A percentile compares a stretch with the other conserved stretches of the same genome.
phyloP scores from a whole-genome alignment of 2,329 filamentous ascomycete species.

The Claviceps quebecensis region DNA sequence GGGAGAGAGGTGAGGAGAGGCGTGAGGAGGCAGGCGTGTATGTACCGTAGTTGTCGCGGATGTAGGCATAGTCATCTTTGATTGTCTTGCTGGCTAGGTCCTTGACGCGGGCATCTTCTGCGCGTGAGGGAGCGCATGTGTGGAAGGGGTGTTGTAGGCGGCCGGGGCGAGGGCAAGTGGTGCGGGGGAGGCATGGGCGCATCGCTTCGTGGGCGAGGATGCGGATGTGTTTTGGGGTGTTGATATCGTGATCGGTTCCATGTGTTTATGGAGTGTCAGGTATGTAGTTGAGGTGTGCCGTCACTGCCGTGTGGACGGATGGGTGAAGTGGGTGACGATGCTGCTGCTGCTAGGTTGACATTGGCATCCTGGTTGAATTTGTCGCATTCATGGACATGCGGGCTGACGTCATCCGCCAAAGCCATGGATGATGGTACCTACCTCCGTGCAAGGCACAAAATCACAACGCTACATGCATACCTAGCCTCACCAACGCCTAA shows the following conservation, averaged over 20 bases:
- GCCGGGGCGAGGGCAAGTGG: neutral
- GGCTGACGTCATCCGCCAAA: neutral
- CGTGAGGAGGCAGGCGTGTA: neutral
- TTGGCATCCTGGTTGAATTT: neutral
- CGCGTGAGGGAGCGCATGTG: neutral
- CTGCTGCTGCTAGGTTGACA: neutral
- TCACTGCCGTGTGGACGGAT: neutral
- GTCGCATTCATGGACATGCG: neutral
- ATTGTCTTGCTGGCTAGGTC: constrained; percentile 17
- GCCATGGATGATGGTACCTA: neutral
- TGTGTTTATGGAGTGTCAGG: too few relatives aligned
- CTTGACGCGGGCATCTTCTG: constrained; percentile 3
- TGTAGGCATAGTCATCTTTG: constrained; percentile 30
- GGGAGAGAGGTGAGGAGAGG: neutral
- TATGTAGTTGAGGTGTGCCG: too few relatives aligned
- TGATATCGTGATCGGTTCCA: too few relatives aligned
- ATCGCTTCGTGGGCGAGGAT: neutral
- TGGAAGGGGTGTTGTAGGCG: neutral
- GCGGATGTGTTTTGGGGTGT: too few relatives aligned
- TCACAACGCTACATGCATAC: too few relatives aligned
- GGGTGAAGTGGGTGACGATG: neutral
- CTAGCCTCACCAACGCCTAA: too few relatives aligned
- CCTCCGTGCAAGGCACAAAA: too few relatives aligned
- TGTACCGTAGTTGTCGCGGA: constrained; percentile 31
- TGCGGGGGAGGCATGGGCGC: neutral